A percentile compares a stretch with the other conserved stretches of the same genome.
Conservation (phyloP, 2,329 filamentous ascomycete species). For the Neopestalotiopsis rosae region DNA sequence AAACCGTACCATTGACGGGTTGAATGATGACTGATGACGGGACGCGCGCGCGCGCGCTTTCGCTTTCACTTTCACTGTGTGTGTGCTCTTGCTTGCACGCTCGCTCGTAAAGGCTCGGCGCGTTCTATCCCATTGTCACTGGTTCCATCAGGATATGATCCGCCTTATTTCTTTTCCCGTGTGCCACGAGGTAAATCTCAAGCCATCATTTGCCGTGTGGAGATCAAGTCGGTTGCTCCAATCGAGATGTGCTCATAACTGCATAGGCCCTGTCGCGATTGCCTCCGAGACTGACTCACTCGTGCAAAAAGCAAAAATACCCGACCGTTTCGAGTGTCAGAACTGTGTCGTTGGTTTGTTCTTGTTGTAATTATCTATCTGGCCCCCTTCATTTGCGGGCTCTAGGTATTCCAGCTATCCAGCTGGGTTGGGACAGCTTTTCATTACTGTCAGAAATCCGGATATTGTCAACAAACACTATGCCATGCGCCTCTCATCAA, state of each 20-base stretch:
- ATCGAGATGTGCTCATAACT: neutral
- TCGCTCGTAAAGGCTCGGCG: neutral
- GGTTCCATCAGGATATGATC: neutral
- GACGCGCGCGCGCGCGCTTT: neutral
- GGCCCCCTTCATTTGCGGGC: neutral
- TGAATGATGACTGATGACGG: neutral
- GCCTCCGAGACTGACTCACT: conserved; percentile 8
- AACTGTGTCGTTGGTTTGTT: neutral
- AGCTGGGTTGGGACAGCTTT: neutral
- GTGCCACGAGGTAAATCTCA: neutral
- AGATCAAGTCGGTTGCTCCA: neutral
- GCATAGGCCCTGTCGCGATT: neutral
- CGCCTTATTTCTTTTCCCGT: conserved; percentile 1
- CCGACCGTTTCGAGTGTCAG: neutral
- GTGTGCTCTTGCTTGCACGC: neutral
- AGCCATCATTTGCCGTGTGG: conserved; percentile 1
- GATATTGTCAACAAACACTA: neutral
- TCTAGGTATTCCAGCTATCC: neutral
- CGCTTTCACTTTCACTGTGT: neutral
- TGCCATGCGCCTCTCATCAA: neutral
- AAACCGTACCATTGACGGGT: conserved; percentile 3
- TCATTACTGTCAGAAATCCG: neutral
- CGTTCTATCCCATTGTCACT: no score
- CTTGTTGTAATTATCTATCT: neutral
- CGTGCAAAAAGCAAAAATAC: conserved; percentile 1